A percentile compares a stretch with the other conserved stretches of the same genome.
Conservation (phyloP, 2,329 filamentous ascomycete species). For the Aspergillus sp. region DNA sequence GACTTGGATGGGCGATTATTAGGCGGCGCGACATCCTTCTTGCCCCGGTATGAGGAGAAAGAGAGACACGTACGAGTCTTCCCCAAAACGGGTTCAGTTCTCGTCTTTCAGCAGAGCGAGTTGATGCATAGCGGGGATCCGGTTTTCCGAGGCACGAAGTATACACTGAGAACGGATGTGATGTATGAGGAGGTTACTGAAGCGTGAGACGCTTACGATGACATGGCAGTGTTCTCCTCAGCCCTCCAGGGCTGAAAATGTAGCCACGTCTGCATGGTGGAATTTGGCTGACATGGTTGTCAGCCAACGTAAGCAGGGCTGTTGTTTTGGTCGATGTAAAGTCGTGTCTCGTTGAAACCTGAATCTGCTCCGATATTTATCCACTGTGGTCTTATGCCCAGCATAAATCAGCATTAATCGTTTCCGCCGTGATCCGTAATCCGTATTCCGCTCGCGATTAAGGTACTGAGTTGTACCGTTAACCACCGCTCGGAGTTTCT, state of each 20-base stretch:
- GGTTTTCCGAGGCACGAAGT: slow-evolving; percentile 54
- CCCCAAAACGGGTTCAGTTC: slow-evolving; percentile 52
- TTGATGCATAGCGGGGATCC: slow-evolving; percentile 57
- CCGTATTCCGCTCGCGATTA: neutral
- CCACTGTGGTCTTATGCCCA: neutral
- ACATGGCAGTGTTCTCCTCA: neutral
- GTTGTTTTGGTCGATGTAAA: too few relatives aligned
- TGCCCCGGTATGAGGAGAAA: slow-evolving; percentile 31
- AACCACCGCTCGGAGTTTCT: neutral
- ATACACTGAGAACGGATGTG: slow-evolving; percentile 57
- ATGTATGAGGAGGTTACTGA: slow-evolving; percentile 44
- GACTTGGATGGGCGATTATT: slow-evolving; percentile 37
- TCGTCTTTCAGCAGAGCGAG: slow-evolving; percentile 57
- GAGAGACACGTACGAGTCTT: slow-evolving; percentile 42
- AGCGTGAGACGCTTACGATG: neutral
- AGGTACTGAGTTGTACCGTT: too few relatives aligned
- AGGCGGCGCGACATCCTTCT: slow-evolving; percentile 58
- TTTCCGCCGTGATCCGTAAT: neutral
- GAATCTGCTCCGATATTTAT: neutral
- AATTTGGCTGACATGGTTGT: too few relatives aligned
- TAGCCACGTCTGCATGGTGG: too few relatives aligned
- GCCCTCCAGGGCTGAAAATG: neutral
- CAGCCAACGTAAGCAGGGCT: too few relatives aligned
- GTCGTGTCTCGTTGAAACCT: too few relatives aligned
- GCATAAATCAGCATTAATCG: neutral